Conservation (phyloP, 2,329 filamentous ascomycete genomes). For the Fusarium duplospermum region DNA sequence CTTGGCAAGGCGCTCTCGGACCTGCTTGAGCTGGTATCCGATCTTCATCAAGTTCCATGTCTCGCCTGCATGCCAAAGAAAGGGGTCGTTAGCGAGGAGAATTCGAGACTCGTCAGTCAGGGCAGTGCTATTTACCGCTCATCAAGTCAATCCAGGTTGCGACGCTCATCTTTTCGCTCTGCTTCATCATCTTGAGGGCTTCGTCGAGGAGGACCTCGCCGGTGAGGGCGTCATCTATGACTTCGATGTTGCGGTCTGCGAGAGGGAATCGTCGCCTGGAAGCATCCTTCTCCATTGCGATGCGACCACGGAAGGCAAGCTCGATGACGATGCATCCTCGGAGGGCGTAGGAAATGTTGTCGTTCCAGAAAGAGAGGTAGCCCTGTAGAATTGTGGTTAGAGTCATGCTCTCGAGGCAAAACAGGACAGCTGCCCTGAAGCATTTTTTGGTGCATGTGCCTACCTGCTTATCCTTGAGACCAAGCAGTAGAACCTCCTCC, state of each 20-base stretch:
- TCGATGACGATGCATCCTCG: slow-evolving; percentile 99
- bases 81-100: slow-evolving; percentile 29
- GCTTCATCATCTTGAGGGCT: slow-evolving; percentile 99
- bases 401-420: slow-evolving; percentile 3
- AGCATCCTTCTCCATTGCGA: slow-evolving; percentile 98
- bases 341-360: slow-evolving; percentile 98
- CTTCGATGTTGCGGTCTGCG: slow-evolving; percentile 93
- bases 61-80: slow-evolving; percentile 74
- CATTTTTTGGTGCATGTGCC: slow-evolving; percentile 19
- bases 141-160: slow-evolving; percentile 99
- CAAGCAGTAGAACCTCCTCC: slow-evolving; percentile 96
- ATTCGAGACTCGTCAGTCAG: slow-evolving; percentile 19
- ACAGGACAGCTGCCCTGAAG: not conserved
- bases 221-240: slow-evolving; percentile 95
- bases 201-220: slow-evolving; percentile 98
- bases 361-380: slow-evolving; percentile 99
- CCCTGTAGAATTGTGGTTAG: slow-evolving; percentile 66
- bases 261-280: slow-evolving; percentile 91
- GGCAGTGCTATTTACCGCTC: slow-evolving; percentile 75
- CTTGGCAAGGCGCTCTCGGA: slow-evolving; percentile 96
- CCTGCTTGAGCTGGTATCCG: slow-evolving; percentile 99
- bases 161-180: slow-evolving; percentile 99
- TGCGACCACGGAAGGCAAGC: slow-evolving; percentile 92
- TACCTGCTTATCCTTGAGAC: slow-evolving; percentile 99
- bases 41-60: slow-evolving; percentile 99